Evolutionary conservation across 257 asterid genomes (phyloP), one percentile per base, ranked within the genome.

Genomic region (Misopates orontium): DNA sequence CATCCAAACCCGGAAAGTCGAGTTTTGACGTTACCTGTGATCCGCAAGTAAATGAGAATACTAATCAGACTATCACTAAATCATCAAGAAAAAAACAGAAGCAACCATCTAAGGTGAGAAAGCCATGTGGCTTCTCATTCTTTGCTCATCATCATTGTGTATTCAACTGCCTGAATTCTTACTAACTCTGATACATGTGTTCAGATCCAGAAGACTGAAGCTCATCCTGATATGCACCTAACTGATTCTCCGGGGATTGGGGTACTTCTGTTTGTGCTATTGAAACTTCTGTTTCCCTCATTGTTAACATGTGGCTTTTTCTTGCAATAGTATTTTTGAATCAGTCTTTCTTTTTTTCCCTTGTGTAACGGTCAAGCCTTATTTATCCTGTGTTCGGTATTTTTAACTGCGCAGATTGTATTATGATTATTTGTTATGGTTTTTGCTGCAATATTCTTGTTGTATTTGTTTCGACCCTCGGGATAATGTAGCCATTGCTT

Each of bases 121-220:
- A 58, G 64, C 16, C 71, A 19, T 60, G 17, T 13, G 22, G 14
- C 36, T 62, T 58, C 51, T 69, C 49, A 70, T 56, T 58, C 59
- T 31, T 63, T 70, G 59, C 54, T 64, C 48, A 10, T 68, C 64
- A 44, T 66, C 65, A 13, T 62, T 61, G 2, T 59, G 49, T 49
- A n/a, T 66, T 56, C 62, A 53, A 56, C 62, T 64, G 11, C 9
- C 60, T 45, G 65, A 60, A 28, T 70, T 64, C 50, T 58, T 17
- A 51, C 64, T 82, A 64, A 79, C 64, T 40, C 17, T 42, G 47
- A 67, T 70, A 45, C 49, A 57, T 53, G 40, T 66, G 71, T 81
- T 74, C 89, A 86, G 95, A 80, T 57, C 67, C 73, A 74, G 67
- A 86, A 76, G 71, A 56, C 72, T 58, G 97, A 84, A 65, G 70